These are phyloP conservation scores for Takashimella koratensis DNA, from an alignment of 1,284 basidiomycete genomes.

Conservation along the genomic window DNA sequence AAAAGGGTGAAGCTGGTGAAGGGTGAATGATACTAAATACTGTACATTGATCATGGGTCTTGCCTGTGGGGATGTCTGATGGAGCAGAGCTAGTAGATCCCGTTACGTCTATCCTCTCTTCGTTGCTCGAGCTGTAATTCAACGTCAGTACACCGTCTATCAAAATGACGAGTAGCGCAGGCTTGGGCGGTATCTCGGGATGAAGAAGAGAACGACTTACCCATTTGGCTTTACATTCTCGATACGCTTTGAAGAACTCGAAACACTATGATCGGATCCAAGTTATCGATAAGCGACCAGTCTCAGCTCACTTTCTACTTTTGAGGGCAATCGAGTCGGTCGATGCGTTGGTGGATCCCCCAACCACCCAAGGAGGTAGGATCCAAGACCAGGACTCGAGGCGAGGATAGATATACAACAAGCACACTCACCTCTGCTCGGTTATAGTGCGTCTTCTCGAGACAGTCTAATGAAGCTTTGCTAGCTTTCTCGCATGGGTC, in stretches of 20 bases:
- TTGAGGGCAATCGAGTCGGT: neutral
- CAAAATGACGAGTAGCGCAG: neutral
- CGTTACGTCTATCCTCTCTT: neutral
- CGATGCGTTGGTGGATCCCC: too few relatives aligned
- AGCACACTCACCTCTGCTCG: conserved; percentile 39
- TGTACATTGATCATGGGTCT: too few relatives aligned
- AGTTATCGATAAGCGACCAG: neutral
- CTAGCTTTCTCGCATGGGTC: conserved; percentile 47
- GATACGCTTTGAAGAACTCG: conserved; percentile 47
- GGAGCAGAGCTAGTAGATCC: neutral
- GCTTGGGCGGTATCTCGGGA: too few relatives aligned
- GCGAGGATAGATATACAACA: neutral
- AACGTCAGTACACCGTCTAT: neutral
- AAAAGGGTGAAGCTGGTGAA: too few relatives aligned
- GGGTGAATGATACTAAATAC: too few relatives aligned
- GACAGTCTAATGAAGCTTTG: conserved; percentile 45
- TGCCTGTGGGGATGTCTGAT: too few relatives aligned
- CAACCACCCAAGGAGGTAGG: too few relatives aligned
- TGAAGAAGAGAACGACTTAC: too few relatives aligned
- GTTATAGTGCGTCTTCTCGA: conserved; percentile 49
- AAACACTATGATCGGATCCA: conserved; percentile 31
- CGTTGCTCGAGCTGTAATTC: conserved; percentile 7
- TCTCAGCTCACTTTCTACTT: neutral
- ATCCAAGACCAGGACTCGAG: neutral
- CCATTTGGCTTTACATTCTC: conserved; percentile 49